Conservation (phyloP, 2,329 filamentous ascomycete species). For the Colletotrichum plurivorum region DNA sequence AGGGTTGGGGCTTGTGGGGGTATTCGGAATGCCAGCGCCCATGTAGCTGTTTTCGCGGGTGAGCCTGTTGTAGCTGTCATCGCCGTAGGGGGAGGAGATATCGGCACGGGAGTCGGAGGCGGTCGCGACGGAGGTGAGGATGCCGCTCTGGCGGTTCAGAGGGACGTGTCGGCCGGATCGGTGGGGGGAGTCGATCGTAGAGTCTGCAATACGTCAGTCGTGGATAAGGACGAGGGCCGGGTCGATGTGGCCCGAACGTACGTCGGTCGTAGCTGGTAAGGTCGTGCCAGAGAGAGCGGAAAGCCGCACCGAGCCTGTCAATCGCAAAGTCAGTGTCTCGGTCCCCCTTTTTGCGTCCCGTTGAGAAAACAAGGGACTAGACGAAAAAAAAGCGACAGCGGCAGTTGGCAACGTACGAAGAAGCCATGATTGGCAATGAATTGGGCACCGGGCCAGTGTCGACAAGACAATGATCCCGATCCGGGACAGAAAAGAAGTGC, state of each 20-base stretch:
- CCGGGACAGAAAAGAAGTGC: slow-evolving; percentile 20
- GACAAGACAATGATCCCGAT: slow-evolving; percentile 34
- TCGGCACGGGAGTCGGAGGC: slow-evolving; percentile 91
- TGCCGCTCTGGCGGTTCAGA: slow-evolving; percentile 84
- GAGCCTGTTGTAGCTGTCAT: slow-evolving; percentile 66
- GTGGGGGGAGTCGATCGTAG: slow-evolving; percentile 92
- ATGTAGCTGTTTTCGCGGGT: slow-evolving; percentile 69
- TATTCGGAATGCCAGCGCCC: slow-evolving; percentile 66
- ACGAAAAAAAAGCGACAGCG: not conserved
- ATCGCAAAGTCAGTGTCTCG: slow-evolving; percentile 39
- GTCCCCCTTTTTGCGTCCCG: slow-evolving; percentile 24
- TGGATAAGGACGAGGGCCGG: not conserved
- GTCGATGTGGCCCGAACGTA: slow-evolving; percentile 54
- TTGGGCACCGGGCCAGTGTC: slow-evolving; percentile 28
- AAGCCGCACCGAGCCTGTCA: slow-evolving; percentile 76
- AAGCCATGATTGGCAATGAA: slow-evolving; percentile 41
- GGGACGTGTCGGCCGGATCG: slow-evolving; percentile 92
- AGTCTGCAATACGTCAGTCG: slow-evolving; percentile 72
- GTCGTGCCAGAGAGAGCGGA: slow-evolving; percentile 95
- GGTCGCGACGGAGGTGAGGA: slow-evolving; percentile 89
- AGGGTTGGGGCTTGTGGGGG: slow-evolving; percentile 65
- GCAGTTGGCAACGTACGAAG: slow-evolving; percentile 38
- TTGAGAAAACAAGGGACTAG: slow-evolving; percentile 24
- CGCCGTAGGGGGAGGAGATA: slow-evolving; percentile 82
- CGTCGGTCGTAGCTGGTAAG: slow-evolving; percentile 81